A percentile compares a stretch with the other conserved stretches of the same genome.
Conservation (phyloP, 208 protist species). For the Novymonas esmeraldas region DNA sequence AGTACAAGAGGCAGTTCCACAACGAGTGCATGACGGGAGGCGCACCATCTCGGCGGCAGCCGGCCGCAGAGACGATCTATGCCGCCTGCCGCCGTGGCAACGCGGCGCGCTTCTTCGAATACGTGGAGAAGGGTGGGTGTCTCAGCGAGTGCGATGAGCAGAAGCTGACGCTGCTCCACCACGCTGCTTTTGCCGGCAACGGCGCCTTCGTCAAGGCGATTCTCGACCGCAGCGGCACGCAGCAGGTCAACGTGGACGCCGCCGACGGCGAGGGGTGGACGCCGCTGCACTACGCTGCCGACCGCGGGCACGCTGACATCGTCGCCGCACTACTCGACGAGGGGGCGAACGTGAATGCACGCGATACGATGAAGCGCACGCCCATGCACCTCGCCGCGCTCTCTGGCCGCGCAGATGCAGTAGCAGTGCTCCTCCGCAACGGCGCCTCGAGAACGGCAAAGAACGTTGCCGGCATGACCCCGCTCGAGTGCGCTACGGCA, state of each 20-base stretch:
- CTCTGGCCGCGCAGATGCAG: constrained; percentile 34
- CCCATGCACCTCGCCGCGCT: constrained; percentile 83
- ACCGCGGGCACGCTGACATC: constrained; percentile 57
- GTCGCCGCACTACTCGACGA: constrained; percentile 57
- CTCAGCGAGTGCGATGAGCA: constrained; percentile 74
- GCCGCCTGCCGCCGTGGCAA: constrained; percentile 71
- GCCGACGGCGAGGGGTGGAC: constrained; percentile 83
- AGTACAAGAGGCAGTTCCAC: no score
- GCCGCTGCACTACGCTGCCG: constrained; percentile 84
- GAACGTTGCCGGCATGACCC: constrained; percentile 69
- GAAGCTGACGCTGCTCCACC: constrained; percentile 86
- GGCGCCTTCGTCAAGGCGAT: constrained; percentile 38
- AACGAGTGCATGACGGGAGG: no score
- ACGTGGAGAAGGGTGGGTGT: constrained; percentile 74
- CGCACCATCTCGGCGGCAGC: background rate
- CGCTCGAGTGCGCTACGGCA: constrained; percentile 55
- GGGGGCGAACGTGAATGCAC: constrained; percentile 71
- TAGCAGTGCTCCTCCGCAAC: constrained; percentile 41
- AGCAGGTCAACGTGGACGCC: constrained; percentile 65
- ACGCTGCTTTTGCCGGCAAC: constrained; percentile 75
- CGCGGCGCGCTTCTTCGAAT: constrained; percentile 45
- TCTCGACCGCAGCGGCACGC: constrained; percentile 34
- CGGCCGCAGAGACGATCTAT: constrained; percentile 61
- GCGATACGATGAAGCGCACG: constrained; percentile 64
- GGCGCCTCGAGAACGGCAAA: constrained; percentile 55